Base-by-base conservation (phyloP, 163 green algal species). In the Prototheca wickerhamii region DNA sequence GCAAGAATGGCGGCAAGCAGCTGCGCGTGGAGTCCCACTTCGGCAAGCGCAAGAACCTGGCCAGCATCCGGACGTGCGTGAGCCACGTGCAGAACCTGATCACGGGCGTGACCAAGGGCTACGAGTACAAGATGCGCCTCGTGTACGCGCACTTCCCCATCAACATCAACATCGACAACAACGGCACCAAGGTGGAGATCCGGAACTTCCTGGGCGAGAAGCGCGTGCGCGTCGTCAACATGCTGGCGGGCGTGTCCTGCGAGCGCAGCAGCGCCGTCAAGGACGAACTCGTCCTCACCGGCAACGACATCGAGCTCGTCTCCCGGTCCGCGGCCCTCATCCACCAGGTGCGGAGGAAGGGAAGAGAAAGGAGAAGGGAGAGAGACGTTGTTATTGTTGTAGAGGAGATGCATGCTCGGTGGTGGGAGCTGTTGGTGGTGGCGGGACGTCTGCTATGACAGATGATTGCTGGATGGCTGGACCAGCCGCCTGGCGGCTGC, bases 71-170 rank as follows among this genome's bases (percentile, higher is more conserved):
- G 61, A 98, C 94, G 17, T 77, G 77, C 68, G 82, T 73, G 71
- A 94, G 81, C 37, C 84, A 91, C 65, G 59, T 89, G 60, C 73
- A 89, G 72, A 99, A 99, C 86, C 76, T 98, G 75, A 95, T 98
- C 80, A 94, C 82, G 42, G 93, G 93, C 33, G 90, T 97, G 42
- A 97, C 89, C 61, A 92, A 92, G 80, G 94, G 94, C 68, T 99
- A 94, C 70, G 78, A 94, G 74, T 99, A 99, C 90, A 99, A 98
- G 86, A 96, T 99, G 92, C 83, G 94, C 70, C 78, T 98, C 60
- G 94, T 99, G 76, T 99, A 99, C 67, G 91, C 92, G 28, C 94
- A 99, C 70, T 99, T 99, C 70, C 94, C 94, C 79, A 97, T 99
- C 83, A 98, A 98, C 81, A 84, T 91, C 75, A 96, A 92, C 86